Conservation (phyloP, 345 rosid genomes). For the Trapa bicornis region DNA sequence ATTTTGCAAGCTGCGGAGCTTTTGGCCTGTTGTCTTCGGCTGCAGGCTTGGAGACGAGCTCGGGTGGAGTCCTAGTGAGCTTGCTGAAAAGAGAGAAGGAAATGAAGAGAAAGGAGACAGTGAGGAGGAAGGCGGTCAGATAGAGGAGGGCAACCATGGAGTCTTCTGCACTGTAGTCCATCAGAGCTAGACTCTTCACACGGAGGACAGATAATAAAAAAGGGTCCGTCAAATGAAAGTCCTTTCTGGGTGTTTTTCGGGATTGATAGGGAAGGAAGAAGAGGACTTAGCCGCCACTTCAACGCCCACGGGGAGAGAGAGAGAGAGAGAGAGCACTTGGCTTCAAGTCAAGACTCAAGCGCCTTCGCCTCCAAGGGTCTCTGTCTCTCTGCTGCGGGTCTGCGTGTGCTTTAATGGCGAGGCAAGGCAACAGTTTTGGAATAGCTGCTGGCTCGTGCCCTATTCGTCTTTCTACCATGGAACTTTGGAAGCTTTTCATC, state of each 20-base stretch:
- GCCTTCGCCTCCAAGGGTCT: neutral
- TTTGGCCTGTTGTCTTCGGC: constrained; percentile 1
- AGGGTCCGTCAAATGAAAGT: neutral
- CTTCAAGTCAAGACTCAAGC: too few species aligned
- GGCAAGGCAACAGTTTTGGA: constrained; percentile 1
- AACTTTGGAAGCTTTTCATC: too few species aligned
- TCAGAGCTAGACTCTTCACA: too few species aligned
- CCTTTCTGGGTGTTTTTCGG: neutral
- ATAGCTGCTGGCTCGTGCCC: too few species aligned
- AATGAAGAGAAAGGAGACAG: constrained; percentile 24
- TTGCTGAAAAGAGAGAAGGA: constrained; percentile 24
- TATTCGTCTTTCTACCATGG: too few species aligned
- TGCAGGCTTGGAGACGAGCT: constrained; percentile 17
- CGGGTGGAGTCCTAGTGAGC: constrained; percentile 1
- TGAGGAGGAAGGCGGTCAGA: constrained; percentile 19
- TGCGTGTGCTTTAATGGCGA: neutral
- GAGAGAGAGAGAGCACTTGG: neutral
- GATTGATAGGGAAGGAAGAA: neutral
- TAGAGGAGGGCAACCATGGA: constrained; percentile 15
- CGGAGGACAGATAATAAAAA: too few species aligned
- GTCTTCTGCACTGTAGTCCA: neutral
- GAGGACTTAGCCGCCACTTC: constrained; percentile 1
- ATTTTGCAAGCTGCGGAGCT: neutral
- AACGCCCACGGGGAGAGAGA: neutral
- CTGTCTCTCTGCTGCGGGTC: too few species aligned